phyloP scores from a whole-genome alignment of 352 stramenopile genomes.

The Aphanomyces invadans region DNA sequence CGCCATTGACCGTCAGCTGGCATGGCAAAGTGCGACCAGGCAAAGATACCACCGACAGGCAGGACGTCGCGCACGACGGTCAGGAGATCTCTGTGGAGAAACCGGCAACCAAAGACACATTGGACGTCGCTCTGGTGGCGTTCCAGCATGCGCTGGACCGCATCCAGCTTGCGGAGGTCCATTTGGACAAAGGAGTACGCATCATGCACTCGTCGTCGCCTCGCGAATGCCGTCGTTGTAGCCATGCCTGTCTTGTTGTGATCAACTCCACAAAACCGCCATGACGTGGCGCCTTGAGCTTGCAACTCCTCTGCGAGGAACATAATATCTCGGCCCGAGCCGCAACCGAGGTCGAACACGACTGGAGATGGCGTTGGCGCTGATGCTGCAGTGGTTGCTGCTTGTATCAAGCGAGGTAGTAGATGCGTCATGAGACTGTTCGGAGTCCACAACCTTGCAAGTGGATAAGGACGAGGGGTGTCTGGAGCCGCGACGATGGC shows the following conservation, averaged over 20 bases:
- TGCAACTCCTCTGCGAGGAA: constrained; percentile 7
- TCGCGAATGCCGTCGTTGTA: neutral
- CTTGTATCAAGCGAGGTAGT: neutral
- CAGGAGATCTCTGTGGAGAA: neutral
- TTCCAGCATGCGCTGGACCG: neutral
- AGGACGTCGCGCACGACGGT: neutral
- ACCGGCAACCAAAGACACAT: constrained; percentile 11
- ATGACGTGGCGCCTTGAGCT: neutral
- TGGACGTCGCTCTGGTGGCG: neutral
- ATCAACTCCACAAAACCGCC: neutral
- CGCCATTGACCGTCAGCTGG: neutral
- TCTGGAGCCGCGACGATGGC: neutral
- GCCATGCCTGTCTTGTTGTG: neutral
- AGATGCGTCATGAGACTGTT: neutral
- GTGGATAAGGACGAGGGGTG: neutral
- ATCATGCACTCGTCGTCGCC: neutral
- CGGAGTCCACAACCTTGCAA: neutral
- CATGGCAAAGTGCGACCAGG: constrained; percentile 5
- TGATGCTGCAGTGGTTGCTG: neutral
- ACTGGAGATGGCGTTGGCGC: neutral
- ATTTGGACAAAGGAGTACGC: neutral
- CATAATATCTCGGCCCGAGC: constrained; percentile 3
- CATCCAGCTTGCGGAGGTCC: neutral
- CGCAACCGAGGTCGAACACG: constrained; percentile 4
- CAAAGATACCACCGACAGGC: neutral